phyloP scores from a whole-genome alignment of 495 filamentous ascomycete species.

The Neurospora sp. region DNA sequence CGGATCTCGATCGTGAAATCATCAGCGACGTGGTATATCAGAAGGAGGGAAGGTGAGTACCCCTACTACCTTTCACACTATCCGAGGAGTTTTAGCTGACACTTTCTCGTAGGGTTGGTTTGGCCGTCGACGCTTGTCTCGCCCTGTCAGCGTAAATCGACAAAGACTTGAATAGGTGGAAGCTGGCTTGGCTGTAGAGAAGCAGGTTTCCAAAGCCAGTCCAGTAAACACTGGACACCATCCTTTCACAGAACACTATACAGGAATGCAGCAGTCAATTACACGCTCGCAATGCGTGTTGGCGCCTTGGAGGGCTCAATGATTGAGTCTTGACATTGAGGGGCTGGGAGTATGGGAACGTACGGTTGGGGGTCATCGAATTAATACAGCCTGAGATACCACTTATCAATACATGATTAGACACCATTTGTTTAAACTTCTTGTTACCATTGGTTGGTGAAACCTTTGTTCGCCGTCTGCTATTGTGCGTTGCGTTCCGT shows the following conservation, averaged over 20 bases:
- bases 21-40: conserved; percentile 89
- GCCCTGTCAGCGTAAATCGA: conserved; percentile 49
- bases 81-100: conserved; percentile 12
- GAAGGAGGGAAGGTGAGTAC: conserved; percentile 78
- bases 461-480: neutral
- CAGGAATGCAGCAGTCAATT: neutral
- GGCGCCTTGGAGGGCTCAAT: neutral
- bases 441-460: neutral
- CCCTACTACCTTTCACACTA: neutral
- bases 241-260: neutral
- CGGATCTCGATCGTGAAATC: conserved; percentile 77
- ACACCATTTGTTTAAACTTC: neutral
- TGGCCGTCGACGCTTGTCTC: conserved; percentile 86
- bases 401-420: neutral
- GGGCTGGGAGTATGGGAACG: neutral
- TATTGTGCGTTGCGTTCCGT: neutral
- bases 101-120: conserved; percentile 54
- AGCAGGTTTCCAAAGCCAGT: neutral
- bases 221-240: neutral
- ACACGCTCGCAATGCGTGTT: neutral
- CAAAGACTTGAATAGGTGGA: neutral
- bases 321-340: neutral
- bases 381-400: neutral
- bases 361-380: neutral
- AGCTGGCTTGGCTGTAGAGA: neutral